Evolutionary conservation across 2,329 filamentous ascomycete species (phyloP).

Genomic region (Ophiostoma piceae): DNA sequence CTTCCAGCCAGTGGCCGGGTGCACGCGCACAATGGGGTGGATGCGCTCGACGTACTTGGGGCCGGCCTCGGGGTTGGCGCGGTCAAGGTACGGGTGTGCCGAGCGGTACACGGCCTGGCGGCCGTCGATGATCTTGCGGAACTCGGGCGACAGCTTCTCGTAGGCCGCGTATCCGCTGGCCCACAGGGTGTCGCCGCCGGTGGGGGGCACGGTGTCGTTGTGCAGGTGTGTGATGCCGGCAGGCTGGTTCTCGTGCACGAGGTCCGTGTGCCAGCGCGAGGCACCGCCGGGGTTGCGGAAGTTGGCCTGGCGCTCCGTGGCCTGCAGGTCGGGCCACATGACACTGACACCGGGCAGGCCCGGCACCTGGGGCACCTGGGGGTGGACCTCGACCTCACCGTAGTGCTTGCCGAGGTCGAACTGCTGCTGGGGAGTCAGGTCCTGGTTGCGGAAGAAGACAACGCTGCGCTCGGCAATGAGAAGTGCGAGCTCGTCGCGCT

Average conservation of each 20-base stretch:
- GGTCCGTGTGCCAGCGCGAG: conserved; percentile 63
- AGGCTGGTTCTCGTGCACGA: conserved; percentile 66
- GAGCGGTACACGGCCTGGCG: conserved; percentile 59
- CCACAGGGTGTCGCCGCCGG: conserved; percentile 69
- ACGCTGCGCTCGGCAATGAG: conserved; percentile 60
- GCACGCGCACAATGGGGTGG: conserved; percentile 64
- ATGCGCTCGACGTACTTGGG: conserved; percentile 62
- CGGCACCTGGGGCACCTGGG: conserved; percentile 66
- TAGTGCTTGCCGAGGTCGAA: conserved; percentile 58
- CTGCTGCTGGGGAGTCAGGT: conserved; percentile 57
- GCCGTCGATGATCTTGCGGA: conserved; percentile 66
- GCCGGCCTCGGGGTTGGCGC: conserved; percentile 54
- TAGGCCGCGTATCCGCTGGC: conserved; percentile 66
- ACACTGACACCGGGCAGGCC: conserved; percentile 60
- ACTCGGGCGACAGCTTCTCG: conserved; percentile 65
- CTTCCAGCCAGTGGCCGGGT: conserved; percentile 69
- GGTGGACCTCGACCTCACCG: conserved; percentile 64
- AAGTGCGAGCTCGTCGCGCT: conserved; percentile 57
- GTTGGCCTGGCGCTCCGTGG: conserved; percentile 53
- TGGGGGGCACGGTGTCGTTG: conserved; percentile 59
- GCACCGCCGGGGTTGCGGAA: conserved; percentile 65
- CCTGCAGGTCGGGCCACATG: conserved; percentile 64
- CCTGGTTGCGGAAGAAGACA: conserved; percentile 63
- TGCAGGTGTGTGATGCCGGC: conserved; percentile 66
- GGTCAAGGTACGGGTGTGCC: conserved; percentile 63